Evolutionary conservation across 2,329 filamentous ascomycete genomes (phyloP).

Genomic region (Pyricularia pennisetigena): DNA sequence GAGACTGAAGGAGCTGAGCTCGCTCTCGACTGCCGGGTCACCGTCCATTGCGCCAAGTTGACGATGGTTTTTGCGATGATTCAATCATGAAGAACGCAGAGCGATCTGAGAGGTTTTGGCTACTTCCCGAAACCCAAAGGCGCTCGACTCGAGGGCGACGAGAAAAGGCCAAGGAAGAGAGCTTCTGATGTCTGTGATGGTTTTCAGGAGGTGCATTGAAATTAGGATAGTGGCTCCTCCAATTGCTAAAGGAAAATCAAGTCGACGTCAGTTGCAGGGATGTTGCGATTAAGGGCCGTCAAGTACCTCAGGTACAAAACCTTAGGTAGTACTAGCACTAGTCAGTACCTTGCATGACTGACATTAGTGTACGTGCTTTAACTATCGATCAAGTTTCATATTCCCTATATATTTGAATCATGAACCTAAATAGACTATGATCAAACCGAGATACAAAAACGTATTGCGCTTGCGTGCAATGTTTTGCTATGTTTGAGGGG

Average conservation of each 20-base stretch:
- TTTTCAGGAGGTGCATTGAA: not conserved
- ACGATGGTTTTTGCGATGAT: not conserved
- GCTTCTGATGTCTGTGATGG: not conserved
- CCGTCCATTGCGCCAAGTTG: constrained; percentile 49
- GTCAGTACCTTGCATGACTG: not conserved
- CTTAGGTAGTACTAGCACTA: not conserved
- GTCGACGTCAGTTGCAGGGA: not conserved
- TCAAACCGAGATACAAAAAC: no score
- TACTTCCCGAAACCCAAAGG: not conserved
- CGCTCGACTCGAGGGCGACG: not conserved
- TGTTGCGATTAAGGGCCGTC: not conserved
- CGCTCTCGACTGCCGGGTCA: constrained; percentile 58
- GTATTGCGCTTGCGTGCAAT: no score
- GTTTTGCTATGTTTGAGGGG: no score
- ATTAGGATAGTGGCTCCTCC: not conserved
- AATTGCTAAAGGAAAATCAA: not conserved
- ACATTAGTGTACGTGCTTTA: not conserved
- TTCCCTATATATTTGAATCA: no score
- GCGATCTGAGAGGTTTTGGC: not conserved
- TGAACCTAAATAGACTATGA: no score
- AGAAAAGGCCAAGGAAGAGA: not conserved
- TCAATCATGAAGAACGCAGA: constrained; percentile 2
- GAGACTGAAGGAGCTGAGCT: constrained; percentile 79
- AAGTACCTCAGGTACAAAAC: not conserved
- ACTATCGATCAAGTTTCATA: no score